phyloP scores from a whole-genome alignment of 768 basidiomycete genomes.

The Collybia sordida region DNA sequence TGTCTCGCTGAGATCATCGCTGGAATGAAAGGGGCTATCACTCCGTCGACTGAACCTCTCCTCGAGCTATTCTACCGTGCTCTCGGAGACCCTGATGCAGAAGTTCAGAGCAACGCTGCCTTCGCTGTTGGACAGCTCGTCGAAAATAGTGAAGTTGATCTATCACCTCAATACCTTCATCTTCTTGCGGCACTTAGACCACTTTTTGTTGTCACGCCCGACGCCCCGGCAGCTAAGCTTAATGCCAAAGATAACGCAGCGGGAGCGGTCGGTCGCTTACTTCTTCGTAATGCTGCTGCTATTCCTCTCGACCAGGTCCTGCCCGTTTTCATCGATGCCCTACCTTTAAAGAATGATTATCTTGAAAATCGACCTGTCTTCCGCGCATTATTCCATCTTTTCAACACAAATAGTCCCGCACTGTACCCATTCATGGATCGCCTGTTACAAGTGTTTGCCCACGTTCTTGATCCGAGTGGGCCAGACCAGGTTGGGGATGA shows the following conservation, averaged over 20 bases:
- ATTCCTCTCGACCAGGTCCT: slow-evolving; percentile 91
- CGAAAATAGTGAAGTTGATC: slow-evolving; percentile 80
- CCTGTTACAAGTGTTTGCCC: slow-evolving; percentile 75
- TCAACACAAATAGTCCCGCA: slow-evolving; percentile 69
- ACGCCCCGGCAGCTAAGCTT: slow-evolving; percentile 61
- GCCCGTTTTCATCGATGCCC: slow-evolving; percentile 74
- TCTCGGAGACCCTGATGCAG: slow-evolving; percentile 81
- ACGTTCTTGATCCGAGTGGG: slow-evolving; percentile 75
- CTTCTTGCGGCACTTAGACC: slow-evolving; percentile 81
- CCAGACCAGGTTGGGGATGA: slow-evolving; percentile 82
- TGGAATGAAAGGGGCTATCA: slow-evolving; percentile 85
- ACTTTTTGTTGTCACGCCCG: slow-evolving; percentile 67
- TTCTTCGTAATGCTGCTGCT: slow-evolving; percentile 73
- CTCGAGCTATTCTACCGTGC: slow-evolving; percentile 84
- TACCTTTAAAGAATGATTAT: slow-evolving; percentile 86
- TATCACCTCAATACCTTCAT: slow-evolving; percentile 76
- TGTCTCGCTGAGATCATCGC: slow-evolving; percentile 94
- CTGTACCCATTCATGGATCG: slow-evolving; percentile 77
- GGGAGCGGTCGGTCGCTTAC: slow-evolving; percentile 87
- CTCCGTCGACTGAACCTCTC: slow-evolving; percentile 78
- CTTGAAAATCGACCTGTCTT: slow-evolving; percentile 91
- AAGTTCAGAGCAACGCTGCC: slow-evolving; percentile 95
- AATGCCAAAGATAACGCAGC: slow-evolving; percentile 97
- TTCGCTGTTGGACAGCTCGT: slow-evolving; percentile 92
- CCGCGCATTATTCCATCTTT: slow-evolving; percentile 85